Conservation (phyloP, 169 alveolate genomes). For the Plasmodium inui region DNA sequence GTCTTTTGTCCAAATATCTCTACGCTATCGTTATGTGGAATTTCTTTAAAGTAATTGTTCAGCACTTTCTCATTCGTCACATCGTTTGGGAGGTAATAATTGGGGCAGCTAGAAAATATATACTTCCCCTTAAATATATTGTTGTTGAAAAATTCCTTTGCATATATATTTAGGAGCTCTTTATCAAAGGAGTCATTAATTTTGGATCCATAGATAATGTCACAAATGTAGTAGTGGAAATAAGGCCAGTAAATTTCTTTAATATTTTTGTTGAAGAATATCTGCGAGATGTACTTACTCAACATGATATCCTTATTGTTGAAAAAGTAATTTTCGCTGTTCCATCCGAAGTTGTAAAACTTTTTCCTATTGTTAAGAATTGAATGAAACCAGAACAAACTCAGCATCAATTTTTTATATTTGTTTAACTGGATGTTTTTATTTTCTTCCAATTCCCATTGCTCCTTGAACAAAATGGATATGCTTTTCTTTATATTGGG, state of each 20-base stretch:
- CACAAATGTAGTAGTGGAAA: constrained; percentile 66
- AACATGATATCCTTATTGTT: constrained; percentile 88
- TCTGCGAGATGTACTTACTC: constrained; percentile 54
- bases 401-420: constrained; percentile 84
- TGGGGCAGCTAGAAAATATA: constrained; percentile 48
- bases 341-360: constrained; percentile 94
- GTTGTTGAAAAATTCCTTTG: constrained; percentile 65
- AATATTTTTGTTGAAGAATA: constrained; percentile 61
- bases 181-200: constrained; percentile 58
- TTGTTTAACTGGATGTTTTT: constrained; percentile 51
- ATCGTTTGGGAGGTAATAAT: constrained; percentile 58
- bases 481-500: constrained; percentile 61
- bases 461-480: constrained; percentile 67
- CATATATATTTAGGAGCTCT: constrained; percentile 67
- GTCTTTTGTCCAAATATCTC: constrained; percentile 73
- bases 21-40: constrained; percentile 67
- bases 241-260: constrained; percentile 76
- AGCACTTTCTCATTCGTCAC: constrained; percentile 44
- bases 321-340: constrained; percentile 90
- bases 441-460: constrained; percentile 76
- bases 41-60: constrained; percentile 66
- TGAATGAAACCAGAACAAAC: constrained; percentile 94
- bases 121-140: constrained; percentile 76
- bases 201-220: constrained; percentile 74
- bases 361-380: constrained; percentile 91